Evolutionary conservation across 2,329 filamentous ascomycete genomes (phyloP).

Genomic region (Pseudogymnoascus sp.): DNA sequence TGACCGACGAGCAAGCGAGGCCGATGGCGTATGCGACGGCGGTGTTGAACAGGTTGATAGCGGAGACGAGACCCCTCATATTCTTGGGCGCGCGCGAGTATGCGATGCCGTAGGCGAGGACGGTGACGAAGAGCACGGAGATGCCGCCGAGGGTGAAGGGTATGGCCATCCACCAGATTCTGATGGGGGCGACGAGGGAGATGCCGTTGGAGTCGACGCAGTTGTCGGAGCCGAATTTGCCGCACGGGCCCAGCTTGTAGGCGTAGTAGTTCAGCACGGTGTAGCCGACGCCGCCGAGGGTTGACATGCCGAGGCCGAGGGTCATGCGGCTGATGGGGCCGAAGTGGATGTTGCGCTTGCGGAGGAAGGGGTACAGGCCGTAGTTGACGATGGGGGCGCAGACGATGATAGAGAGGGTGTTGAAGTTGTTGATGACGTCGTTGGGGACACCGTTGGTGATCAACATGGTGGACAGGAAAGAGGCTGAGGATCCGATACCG

Average conservation of each 20-base stretch:
- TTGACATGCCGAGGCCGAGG: constrained; percentile 58
- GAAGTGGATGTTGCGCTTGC: constrained; percentile 55
- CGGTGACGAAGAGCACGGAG: constrained; percentile 44
- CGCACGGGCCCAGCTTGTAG: constrained; percentile 56
- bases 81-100: constrained; percentile 44
- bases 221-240: constrained; percentile 31
- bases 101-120: constrained; percentile 44
- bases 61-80: constrained; percentile 44
- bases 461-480: constrained; percentile 53
- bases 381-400: constrained; percentile 65
- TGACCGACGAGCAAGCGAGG: constrained; percentile 37
- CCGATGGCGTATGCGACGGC: constrained; percentile 41
- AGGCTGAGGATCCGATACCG: constrained; percentile 43
- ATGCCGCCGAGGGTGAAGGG: constrained; percentile 45
- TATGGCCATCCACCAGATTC: constrained; percentile 51
- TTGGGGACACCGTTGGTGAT: constrained; percentile 65
- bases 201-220: constrained; percentile 19
- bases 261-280: constrained; percentile 53
- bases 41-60: constrained; percentile 42
- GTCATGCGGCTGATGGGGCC: constrained; percentile 70
- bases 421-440: constrained; percentile 68
- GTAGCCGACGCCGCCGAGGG: constrained; percentile 49
- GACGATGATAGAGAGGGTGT: constrained; percentile 67
- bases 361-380: constrained; percentile 60
- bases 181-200: constrained; percentile 31